These are phyloP conservation scores for Calonectria crousiana DNA, from an alignment of 2,329 filamentous ascomycete genomes.

Conservation along the genomic window DNA sequence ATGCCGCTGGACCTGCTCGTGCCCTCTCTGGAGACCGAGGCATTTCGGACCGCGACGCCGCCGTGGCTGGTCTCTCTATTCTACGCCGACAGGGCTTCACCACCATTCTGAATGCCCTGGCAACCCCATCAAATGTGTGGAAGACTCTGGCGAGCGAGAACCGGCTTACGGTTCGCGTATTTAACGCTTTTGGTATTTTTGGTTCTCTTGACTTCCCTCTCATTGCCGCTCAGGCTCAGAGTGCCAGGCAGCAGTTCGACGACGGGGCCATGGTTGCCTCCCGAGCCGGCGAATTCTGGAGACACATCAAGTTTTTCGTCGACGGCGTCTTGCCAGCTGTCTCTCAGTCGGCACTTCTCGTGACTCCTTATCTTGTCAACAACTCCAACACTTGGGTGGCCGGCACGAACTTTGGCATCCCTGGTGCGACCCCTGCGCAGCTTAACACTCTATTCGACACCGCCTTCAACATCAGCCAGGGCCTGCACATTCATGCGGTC, in stretches of 20 bases:
- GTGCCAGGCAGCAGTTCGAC: background rate
- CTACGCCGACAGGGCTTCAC: background rate
- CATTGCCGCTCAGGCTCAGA: background rate
- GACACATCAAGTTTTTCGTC: background rate
- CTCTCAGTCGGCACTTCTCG: background rate
- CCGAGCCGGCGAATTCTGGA: background rate
- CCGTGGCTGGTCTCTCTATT: background rate
- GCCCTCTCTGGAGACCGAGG: background rate
- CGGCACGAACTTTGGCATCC: background rate
- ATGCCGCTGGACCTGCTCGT: background rate
- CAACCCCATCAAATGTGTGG: background rate
- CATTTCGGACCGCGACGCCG: background rate
- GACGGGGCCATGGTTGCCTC: background rate
- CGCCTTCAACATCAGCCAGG: background rate
- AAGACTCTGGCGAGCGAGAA: background rate
- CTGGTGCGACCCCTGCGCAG: background rate
- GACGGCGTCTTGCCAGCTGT: background rate
- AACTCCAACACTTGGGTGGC: background rate
- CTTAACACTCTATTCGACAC: background rate
- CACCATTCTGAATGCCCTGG: background rate
- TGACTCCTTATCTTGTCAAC: background rate
- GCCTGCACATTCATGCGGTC: background rate
- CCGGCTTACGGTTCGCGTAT: background rate
- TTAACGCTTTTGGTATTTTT: background rate
- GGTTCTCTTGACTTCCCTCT: background rate